Evolutionary conservation across 495 filamentous ascomycete genomes (phyloP), one percentile per base, ranked within the genome.

Genomic region (Neurospora cerealis): DNA sequence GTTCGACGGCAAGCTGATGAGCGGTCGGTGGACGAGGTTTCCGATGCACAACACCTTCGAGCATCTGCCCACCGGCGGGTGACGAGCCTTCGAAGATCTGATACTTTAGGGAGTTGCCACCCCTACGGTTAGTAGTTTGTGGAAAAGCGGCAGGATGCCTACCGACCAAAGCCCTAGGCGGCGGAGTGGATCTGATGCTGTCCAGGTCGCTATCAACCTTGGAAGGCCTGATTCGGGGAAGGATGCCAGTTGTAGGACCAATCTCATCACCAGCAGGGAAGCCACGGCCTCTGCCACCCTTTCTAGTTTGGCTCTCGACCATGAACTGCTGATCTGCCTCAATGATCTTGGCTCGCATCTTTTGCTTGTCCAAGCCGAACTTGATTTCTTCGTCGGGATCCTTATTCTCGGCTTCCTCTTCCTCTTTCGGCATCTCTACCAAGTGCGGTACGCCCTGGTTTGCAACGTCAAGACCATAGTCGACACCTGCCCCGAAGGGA

Each of bases 1-100:
- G 89, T 77, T 97, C 93, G 5, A 98, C 93, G 9, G 95, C 96
- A 38, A 97, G 85, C 78, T 99, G 96, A 80, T 99, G 96, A 11
- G 93, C 92, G 1, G 96, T 99, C 24, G 97, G 87, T 5, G 94
- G 95, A 7, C 96, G 89, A 4, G 91, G 89, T 73, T 85, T 87
- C 24, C 85, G 78, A 3, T 83, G 80, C 28, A 85, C 77, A 28
- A 86, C 81, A 32, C 83, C 82, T 66, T 86, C 85, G 19, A 83
- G 73, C 10, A 77, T 71, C 62, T 83, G 79, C 36, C 75, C 74
- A 74, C 82, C 80, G 40, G 82, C 84, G 17, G 86, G 87, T 4
- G 87, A 87, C 2, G 88, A 87, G 66, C 82, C 85, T 44, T 86
- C 87, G 69, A 83, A 83, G 69, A 85, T 82, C 72, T 84, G 81